Evolutionary conservation across 345 rosid genomes (phyloP).

Genomic region (Arabis hirsuta): DNA sequence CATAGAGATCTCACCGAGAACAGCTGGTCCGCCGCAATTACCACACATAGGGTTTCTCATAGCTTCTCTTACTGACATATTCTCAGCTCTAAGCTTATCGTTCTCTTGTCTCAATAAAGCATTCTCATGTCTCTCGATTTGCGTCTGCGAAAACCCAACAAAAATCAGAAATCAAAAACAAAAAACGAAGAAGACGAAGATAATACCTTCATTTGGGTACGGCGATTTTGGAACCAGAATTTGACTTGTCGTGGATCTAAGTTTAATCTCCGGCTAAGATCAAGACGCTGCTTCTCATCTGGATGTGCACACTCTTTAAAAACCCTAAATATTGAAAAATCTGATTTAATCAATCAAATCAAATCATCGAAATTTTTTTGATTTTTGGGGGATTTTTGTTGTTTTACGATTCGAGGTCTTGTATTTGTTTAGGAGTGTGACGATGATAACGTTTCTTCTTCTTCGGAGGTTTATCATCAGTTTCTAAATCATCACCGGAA

Average conservation of each 20-base stretch:
- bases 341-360: neutral
- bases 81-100: constrained; percentile 87
- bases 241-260: constrained; percentile 89
- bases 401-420: constrained; percentile 90
- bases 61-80: constrained; percentile 88
- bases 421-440: constrained; percentile 98
- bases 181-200: neutral
- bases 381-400: neutral
- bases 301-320: constrained; percentile 96
- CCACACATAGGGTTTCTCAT: constrained; percentile 90
- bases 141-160: constrained; percentile 56
- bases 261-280: constrained; percentile 76
- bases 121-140: constrained; percentile 91
- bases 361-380: neutral
- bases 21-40: constrained; percentile 90
- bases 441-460: constrained; percentile 96
- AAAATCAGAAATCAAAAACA: neutral
- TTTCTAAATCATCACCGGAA: constrained; percentile 85
- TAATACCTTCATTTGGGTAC: constrained; percentile 94
- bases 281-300: constrained; percentile 84
- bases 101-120: constrained; percentile 79
- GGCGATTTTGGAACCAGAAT: constrained; percentile 95
- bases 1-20: constrained; percentile 74
- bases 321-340: constrained; percentile 37
- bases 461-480: constrained; percentile 68